These are phyloP conservation scores for Viridothelium virens DNA, from an alignment of 495 filamentous ascomycete genomes.

Conservation along the genomic window DNA sequence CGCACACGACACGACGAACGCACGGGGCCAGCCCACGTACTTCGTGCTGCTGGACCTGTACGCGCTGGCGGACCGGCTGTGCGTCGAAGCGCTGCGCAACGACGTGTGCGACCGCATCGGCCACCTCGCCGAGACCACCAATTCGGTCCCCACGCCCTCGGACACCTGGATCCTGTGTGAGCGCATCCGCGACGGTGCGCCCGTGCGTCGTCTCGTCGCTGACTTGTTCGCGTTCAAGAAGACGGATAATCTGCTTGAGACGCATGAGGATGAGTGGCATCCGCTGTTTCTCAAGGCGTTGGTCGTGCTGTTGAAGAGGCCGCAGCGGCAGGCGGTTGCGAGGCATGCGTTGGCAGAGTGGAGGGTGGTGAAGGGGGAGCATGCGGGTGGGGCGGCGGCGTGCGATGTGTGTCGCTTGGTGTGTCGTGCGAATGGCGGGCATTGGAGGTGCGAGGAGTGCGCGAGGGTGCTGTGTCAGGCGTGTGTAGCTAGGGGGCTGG, in stretches of 20 bases:
- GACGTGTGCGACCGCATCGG: constrained; percentile 35
- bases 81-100: constrained; percentile 37
- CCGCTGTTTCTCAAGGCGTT: constrained; percentile 36
- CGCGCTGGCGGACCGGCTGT: constrained; percentile 39
- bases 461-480: constrained; percentile 28
- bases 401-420: constrained; percentile 33
- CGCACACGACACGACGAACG: constrained; percentile 28
- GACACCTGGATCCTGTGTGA: constrained; percentile 42
- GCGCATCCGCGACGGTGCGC: constrained; percentile 22
- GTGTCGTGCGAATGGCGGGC: constrained; percentile 24
- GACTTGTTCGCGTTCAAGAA: constrained; percentile 47
- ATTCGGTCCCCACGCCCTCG: constrained; percentile 40
- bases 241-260: constrained; percentile 39
- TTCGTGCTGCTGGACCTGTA: constrained; percentile 43
- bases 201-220: constrained; percentile 35
- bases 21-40: constrained; percentile 38
- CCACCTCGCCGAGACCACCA: constrained; percentile 38
- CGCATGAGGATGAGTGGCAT: constrained; percentile 39
- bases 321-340: constrained; percentile 26
- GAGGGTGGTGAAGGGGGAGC: constrained; percentile 22
- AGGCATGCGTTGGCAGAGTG: constrained; percentile 29
- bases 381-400: constrained; percentile 14
- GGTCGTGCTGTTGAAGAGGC: constrained; percentile 32
- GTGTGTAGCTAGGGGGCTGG: constrained; percentile 28
- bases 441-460: constrained; percentile 29